Conservation (phyloP, 1,139 yeast species). For the Candida labiduridarum region DNA sequence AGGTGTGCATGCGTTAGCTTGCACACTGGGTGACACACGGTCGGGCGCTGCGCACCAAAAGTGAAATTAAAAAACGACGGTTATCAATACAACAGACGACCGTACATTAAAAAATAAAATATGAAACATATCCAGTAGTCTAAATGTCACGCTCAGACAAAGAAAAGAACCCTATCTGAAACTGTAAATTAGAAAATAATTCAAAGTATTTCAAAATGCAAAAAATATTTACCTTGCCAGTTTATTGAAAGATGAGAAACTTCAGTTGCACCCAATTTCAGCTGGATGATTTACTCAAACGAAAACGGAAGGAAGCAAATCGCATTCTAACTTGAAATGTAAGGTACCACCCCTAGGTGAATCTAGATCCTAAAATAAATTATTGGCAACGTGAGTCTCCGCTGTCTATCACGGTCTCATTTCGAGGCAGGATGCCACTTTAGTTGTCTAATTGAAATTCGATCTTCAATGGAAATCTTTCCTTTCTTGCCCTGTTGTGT, state of each 20-base stretch:
- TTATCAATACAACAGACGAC: too few relatives aligned
- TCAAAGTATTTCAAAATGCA: too few relatives aligned
- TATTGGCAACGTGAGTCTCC: background rate
- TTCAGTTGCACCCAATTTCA: too few relatives aligned
- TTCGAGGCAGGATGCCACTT: background rate
- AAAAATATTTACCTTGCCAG: too few relatives aligned
- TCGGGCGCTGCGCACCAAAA: too few relatives aligned
- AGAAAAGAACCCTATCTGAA: too few relatives aligned
- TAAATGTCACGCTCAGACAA: too few relatives aligned
- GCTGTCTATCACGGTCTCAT: background rate
- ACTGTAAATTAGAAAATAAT: too few relatives aligned
- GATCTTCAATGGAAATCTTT: background rate
- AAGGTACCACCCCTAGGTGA: conserved; percentile 1
- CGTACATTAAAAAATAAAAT: too few relatives aligned
- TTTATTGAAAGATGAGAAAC: too few relatives aligned
- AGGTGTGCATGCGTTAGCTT: background rate
- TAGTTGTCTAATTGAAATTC: background rate
- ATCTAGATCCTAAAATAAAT: background rate
- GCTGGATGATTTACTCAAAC: background rate
- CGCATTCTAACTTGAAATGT: background rate
- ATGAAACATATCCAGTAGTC: too few relatives aligned
- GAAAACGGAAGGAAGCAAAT: background rate
- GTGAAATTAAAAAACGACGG: too few relatives aligned
- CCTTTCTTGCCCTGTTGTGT: background rate
- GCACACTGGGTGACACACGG: background rate